Percentiles rank a stretch among this genome's conserved stretches.
phyloP scores from a whole-genome alignment of 83 land plant genomes.

The Picea abies region DNA sequence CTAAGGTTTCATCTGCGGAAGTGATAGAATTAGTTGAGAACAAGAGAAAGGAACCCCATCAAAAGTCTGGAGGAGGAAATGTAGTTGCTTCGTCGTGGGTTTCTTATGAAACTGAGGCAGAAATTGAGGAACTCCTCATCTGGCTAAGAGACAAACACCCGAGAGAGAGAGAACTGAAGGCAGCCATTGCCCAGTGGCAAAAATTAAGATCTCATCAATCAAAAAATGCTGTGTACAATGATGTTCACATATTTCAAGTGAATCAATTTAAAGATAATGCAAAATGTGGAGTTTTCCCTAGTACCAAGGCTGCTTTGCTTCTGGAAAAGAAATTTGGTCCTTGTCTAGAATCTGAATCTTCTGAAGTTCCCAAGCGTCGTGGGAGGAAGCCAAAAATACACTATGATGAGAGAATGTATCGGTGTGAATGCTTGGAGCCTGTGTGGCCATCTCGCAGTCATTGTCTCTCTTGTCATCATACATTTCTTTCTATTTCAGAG shows the following conservation, averaged over 20 bases:
- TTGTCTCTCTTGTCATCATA: slow-evolving; percentile 80
- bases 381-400: slow-evolving; percentile 34
- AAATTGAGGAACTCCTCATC: slow-evolving; percentile 44
- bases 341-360: slow-evolving; percentile 32
- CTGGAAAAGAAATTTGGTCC: slow-evolving; percentile 63
- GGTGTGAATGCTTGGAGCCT: slow-evolving; percentile 90
- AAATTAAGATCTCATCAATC: slow-evolving; percentile 25
- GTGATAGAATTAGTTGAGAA: not conserved
- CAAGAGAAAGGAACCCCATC: not conserved
- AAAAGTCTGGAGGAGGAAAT: slow-evolving; percentile 1
- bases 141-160: slow-evolving; percentile 51
- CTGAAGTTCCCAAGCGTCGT: slow-evolving; percentile 32
- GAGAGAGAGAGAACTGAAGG: slow-evolving; percentile 61
- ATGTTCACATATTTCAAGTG: slow-evolving; percentile 3
- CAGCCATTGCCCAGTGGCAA: slow-evolving; percentile 48
- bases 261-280: slow-evolving; percentile 11
- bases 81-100: slow-evolving; percentile 35
- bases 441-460: slow-evolving; percentile 80
- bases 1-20: not conserved
- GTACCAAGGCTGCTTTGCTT: slow-evolving; percentile 40
- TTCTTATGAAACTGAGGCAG: slow-evolving; percentile 55
- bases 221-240: slow-evolving; percentile 15
- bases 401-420: slow-evolving; percentile 47
- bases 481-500: slow-evolving; percentile 49
- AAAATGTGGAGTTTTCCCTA: slow-evolving; percentile 17